Percentiles rank a stretch among this genome's conserved stretches.
These are phyloP conservation scores for Cephalotrichum gorgonifer DNA, from an alignment of 2,329 filamentous ascomycete genomes.

Conservation along the genomic window DNA sequence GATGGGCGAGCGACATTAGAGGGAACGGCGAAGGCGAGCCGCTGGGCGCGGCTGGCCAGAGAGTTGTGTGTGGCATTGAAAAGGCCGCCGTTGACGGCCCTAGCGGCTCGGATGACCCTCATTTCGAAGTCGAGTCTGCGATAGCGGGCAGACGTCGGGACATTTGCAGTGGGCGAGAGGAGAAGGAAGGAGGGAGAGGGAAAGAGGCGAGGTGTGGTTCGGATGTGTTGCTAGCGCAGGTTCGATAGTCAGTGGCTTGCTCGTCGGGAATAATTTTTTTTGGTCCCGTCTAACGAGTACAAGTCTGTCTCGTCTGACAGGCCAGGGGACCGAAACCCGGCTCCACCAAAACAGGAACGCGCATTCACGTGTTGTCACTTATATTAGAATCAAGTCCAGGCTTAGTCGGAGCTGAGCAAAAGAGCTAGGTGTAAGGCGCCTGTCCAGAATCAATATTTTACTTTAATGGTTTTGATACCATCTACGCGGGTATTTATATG, in stretches of 20 bases:
- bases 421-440: too few relatives aligned
- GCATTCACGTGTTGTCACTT: not conserved
- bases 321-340: not conserved
- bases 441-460: too few relatives aligned
- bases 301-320: not conserved
- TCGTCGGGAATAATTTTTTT: constrained; percentile 2
- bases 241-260: not conserved
- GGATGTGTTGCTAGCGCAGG: not conserved
- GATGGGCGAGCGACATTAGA: constrained; percentile 3
- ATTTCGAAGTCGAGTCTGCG: constrained; percentile 2
- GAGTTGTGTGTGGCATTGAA: not conserved
- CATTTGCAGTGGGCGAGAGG: not conserved
- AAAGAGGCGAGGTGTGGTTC: not conserved
- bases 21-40: constrained; percentile 3
- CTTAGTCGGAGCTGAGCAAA: too few relatives aligned
- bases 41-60: constrained; percentile 2
- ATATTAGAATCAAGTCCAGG: too few relatives aligned
- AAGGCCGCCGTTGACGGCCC: constrained; percentile 4
- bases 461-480: too few relatives aligned
- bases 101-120: constrained; percentile 2
- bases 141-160: not conserved
- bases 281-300: too few relatives aligned
- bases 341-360: not conserved
- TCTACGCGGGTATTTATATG: too few relatives aligned
- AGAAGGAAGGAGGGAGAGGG: not conserved